phyloP scores from a whole-genome alignment of 345 rosid species.

The Camelina neglecta region DNA sequence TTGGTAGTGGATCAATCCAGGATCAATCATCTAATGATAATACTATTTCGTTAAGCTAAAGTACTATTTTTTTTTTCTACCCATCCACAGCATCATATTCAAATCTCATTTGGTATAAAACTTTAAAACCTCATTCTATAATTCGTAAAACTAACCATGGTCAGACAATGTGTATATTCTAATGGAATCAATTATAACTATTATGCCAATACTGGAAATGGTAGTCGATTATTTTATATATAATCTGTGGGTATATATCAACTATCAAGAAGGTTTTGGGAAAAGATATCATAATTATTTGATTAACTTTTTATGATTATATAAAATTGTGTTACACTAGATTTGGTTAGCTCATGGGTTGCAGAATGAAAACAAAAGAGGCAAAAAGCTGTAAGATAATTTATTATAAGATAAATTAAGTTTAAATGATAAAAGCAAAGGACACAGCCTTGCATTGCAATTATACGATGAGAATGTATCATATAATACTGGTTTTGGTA shows the following conservation, averaged over 20 bases:
- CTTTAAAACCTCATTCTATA: neutral
- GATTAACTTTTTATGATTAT: neutral
- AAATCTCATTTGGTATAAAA: neutral
- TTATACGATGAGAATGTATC: constrained; percentile 26
- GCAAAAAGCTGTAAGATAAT: constrained; percentile 37
- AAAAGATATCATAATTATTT: neutral
- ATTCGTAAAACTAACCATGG: neutral
- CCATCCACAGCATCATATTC: neutral
- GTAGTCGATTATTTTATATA: neutral
- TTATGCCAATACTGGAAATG: constrained; percentile 7
- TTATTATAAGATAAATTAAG: constrained; percentile 9
- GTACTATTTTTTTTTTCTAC: neutral
- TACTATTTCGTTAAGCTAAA: too few relatives aligned
- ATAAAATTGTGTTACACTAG: constrained; percentile 32
- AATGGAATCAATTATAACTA: neutral
- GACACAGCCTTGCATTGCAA: constrained; percentile 50
- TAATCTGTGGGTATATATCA: constrained; percentile 25
- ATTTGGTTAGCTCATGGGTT: constrained; percentile 43
- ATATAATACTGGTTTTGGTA: constrained; percentile 40
- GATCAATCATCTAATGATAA: neutral
- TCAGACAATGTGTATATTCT: neutral
- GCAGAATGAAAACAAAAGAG: constrained; percentile 42
- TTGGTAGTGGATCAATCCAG: neutral
- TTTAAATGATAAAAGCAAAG: constrained; percentile 18
- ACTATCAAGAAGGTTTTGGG: neutral